These are phyloP conservation scores for Aspergillus bridgeri DNA, from an alignment of 495 filamentous ascomycete genomes.

Conservation along the genomic window DNA sequence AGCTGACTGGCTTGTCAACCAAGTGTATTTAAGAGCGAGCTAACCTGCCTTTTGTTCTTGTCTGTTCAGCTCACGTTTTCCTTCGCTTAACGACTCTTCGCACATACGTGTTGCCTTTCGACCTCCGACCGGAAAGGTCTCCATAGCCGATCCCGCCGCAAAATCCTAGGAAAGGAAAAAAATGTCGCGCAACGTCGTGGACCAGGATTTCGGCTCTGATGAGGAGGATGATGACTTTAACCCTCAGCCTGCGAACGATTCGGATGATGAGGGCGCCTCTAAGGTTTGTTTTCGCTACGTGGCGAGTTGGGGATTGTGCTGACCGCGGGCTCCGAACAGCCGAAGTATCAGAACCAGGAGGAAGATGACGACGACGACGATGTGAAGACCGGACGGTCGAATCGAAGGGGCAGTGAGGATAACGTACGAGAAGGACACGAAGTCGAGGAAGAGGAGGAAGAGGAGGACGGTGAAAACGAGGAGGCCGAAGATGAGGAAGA, in stretches of 20 bases:
- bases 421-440: conserved; percentile 44
- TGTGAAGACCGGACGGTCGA: conserved; percentile 28
- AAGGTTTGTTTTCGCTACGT: conserved; percentile 31
- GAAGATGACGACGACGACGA: conserved; percentile 49
- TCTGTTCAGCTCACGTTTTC: background rate
- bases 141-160: background rate
- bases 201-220: conserved; percentile 63
- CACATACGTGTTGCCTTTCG: background rate
- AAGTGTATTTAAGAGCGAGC: background rate
- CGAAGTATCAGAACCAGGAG: conserved; percentile 46
- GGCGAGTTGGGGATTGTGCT: conserved; percentile 10
- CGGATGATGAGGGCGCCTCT: conserved; percentile 58
- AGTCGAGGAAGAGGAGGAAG: conserved; percentile 44
- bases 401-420: conserved; percentile 38
- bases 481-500: conserved; percentile 32
- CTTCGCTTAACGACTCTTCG: background rate
- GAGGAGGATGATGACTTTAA: conserved; percentile 83
- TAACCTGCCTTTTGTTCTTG: background rate
- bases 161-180: conserved; percentile 22
- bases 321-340: conserved; percentile 18
- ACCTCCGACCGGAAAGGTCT: background rate
- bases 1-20: background rate
- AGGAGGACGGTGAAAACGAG: conserved; percentile 29
- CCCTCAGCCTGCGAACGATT: conserved; percentile 62
- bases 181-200: conserved; percentile 52